Base-by-base conservation (phyloP, 371 early-diverging fungal genomes). In the Syncephalastrum sp. region DNA sequence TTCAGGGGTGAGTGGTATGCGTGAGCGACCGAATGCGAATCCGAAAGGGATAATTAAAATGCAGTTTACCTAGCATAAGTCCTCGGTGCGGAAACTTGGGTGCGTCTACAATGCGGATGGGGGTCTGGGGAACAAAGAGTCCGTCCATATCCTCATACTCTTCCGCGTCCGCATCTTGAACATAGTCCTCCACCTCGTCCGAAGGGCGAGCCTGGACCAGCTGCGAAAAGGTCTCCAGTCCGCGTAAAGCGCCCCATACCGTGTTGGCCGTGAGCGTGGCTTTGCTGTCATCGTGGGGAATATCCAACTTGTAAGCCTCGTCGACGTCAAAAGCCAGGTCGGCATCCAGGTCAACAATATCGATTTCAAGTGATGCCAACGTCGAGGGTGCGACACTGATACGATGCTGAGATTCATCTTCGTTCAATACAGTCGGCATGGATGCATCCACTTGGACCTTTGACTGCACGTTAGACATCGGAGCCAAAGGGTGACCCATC, bases 231-330 rank as follows among this genome's bases (percentile, higher is more conserved):
- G 91, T 90, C 57, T 87, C 89, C 3, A 92, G 69, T 13, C 82
- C 93, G 41, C 85, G 88, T 51, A 92, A 61, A 5, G 90, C 88
- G 6, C 93, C 93, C 76, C 83, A 92, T 29, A 87, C 70, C 3
- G 89, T 88, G 46, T 81, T 64, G 43, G 91, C 79, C 53, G 63
- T 70, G 24, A 91, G 75, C 15, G 63, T 64, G 1, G 82, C 87
- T 17, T 41, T 51, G 13, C 42, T 47, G 16, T 66, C 59, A n/a
- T 68, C 65, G 1, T 70, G 67, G 7, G 77, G 69, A 27, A 90
- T 73, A 41, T 79, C 70, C 16, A 90, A 63, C 6, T 62, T 73
- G 64, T 90, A 90, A 5, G 88, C 85, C 59, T 90, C 91, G 64
- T 81, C 75, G n/a, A 79, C 81, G 4, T 68, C 72, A 50, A 64